Evolutionary conservation across 2,329 filamentous ascomycete species (phyloP).

Genomic region (Phyllachora maydis): DNA sequence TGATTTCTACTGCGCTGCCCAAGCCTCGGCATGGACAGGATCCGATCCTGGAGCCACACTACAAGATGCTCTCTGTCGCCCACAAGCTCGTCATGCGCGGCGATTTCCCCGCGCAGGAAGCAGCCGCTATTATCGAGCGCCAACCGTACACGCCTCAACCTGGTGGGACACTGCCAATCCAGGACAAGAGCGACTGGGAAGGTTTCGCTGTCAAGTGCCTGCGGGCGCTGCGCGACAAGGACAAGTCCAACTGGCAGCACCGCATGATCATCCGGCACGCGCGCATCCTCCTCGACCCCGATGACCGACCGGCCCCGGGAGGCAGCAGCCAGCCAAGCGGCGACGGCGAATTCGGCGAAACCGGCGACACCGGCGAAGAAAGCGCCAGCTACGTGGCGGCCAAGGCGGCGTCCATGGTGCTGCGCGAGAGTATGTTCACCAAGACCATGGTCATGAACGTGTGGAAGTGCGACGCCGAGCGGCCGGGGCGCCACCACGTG

Average conservation of each 20-base stretch:
- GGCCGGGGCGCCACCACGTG: slow-evolving; percentile 70
- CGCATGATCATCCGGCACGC: slow-evolving; percentile 64
- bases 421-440: slow-evolving; percentile 56
- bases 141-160: slow-evolving; percentile 31
- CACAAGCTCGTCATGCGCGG: slow-evolving; percentile 54
- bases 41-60: slow-evolving; percentile 76
- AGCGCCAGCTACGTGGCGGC: slow-evolving; percentile 41
- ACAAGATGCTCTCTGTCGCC: slow-evolving; percentile 66
- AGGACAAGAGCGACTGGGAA: slow-evolving; percentile 41
- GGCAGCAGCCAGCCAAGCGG: too few species aligned
- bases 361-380: slow-evolving; percentile 14
- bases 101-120: slow-evolving; percentile 25
- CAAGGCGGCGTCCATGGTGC: slow-evolving; percentile 59
- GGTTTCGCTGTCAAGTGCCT: slow-evolving; percentile 30
- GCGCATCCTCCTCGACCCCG: slow-evolving; percentile 28
- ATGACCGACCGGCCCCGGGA: too few species aligned
- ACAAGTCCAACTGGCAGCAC: slow-evolving; percentile 92
- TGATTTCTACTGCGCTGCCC: slow-evolving; percentile 26
- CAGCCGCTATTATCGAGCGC: slow-evolving; percentile 28
- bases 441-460: slow-evolving; percentile 92
- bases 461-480: slow-evolving; percentile 81
- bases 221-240: slow-evolving; percentile 39
- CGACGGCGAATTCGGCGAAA: slow-evolving; percentile 23
- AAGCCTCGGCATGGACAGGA: slow-evolving; percentile 41
- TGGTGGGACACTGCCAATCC: slow-evolving; percentile 25